Conservation (phyloP, 371 early-diverging fungal species). For the Actinomucor elegans region DNA sequence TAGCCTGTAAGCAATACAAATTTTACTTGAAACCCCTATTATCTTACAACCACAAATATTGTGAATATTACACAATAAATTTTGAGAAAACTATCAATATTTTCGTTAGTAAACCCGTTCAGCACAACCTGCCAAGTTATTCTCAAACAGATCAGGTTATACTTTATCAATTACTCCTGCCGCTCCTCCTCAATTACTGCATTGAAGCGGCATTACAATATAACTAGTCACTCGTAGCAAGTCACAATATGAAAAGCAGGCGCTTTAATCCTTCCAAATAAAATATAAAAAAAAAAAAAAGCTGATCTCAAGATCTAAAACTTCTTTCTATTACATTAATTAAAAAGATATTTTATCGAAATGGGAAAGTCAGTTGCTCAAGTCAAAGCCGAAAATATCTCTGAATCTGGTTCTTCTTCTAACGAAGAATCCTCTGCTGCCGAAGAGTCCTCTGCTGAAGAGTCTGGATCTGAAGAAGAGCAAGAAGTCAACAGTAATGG, state of each 20-base stretch:
- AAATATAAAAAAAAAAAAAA: neutral
- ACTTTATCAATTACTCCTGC: no score
- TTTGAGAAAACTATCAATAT: no score
- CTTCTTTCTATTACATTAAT: neutral
- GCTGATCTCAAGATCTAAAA: neutral
- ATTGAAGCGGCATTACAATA: no score
- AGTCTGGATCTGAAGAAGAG: conserved; percentile 22
- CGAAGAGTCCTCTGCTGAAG: conserved; percentile 10
- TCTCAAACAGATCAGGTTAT: no score
- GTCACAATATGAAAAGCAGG: conserved; percentile 17
- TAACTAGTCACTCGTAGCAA: neutral
- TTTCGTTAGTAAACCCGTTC: no score
- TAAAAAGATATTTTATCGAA: neutral
- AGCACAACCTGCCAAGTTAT: no score
- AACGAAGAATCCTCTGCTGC: conserved; percentile 5
- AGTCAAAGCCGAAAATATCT: conserved; percentile 92
- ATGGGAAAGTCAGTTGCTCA: conserved; percentile 92
- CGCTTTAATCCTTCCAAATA: neutral
- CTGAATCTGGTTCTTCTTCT: neutral
- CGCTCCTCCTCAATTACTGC: no score
- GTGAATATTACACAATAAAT: no score
- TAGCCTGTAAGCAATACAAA: no score
- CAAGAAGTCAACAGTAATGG: conserved; percentile 29
- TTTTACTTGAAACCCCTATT: no score
- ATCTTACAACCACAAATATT: no score